Conservation (phyloP, 2,329 filamentous ascomycete genomes). For the Trichoderma sp. region DNA sequence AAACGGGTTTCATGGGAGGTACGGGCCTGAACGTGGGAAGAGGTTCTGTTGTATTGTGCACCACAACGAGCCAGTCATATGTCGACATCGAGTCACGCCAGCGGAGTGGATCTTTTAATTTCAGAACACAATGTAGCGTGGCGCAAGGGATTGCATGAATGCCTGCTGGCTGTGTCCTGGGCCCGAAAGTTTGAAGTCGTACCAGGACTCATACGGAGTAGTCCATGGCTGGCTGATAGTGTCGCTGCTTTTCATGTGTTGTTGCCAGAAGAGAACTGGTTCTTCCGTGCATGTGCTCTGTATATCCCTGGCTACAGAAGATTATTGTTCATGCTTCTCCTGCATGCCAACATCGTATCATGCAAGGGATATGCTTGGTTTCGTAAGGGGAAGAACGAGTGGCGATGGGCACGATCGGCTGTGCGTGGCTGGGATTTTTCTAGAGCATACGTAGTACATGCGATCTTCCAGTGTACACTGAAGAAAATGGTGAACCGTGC, state of each 20-base stretch:
- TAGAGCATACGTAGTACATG: neutral
- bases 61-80: conserved; percentile 1
- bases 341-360: neutral
- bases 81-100: conserved; percentile 6
- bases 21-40: conserved; percentile 1
- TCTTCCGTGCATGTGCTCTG: neutral
- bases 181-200: neutral
- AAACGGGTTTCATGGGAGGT: neutral
- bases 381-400: neutral
- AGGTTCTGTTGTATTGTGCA: neutral
- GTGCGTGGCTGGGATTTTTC: neutral
- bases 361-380: neutral
- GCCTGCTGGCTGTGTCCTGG: neutral
- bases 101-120: conserved; percentile 13
- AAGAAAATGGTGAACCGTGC: neutral
- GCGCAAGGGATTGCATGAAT: neutral
- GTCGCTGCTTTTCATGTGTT: neutral
- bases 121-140: neutral
- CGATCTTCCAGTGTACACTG: neutral
- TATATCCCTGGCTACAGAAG: neutral
- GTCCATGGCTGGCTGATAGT: neutral
- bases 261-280: neutral
- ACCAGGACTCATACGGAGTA: neutral
- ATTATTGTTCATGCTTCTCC: neutral
- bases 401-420: neutral